Evolutionary conservation across 1,284 basidiomycete genomes (phyloP).

Genomic region (Cystobasidium pallidum): DNA sequence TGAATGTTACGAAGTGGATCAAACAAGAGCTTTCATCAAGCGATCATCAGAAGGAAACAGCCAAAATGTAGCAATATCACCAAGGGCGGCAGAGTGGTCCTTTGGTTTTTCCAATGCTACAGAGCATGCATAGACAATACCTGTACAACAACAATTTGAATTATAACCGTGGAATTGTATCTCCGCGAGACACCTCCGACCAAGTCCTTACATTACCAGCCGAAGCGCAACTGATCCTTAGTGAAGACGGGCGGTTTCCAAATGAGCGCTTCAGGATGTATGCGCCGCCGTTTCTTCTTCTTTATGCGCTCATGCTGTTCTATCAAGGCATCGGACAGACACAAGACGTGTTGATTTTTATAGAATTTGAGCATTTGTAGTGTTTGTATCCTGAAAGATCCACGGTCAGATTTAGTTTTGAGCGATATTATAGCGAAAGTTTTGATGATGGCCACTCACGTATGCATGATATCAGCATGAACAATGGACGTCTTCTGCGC

Average conservation of each 20-base stretch:
- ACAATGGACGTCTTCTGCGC: conserved; percentile 96
- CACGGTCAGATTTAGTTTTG: conserved; percentile 22
- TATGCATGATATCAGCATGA: conserved; percentile 96
- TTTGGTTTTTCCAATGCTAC: conserved; percentile 9
- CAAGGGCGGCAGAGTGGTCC: not conserved
- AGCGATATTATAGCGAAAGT: conserved; percentile 17
- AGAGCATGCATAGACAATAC: not conserved
- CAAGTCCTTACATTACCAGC: conserved; percentile 2
- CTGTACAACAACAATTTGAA: conserved; percentile 23
- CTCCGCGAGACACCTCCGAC: not conserved
- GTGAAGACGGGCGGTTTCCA: conserved; percentile 77
- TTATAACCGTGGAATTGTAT: not conserved
- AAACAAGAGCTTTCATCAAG: conserved; percentile 9
- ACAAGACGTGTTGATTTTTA: conserved; percentile 93
- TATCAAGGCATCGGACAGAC: conserved; percentile 84
- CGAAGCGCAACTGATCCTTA: conserved; percentile 41
- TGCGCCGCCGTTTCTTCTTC: conserved; percentile 76
- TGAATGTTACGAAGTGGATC: conserved; percentile 34
- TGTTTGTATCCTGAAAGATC: conserved; percentile 73
- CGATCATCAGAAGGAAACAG: conserved; percentile 6
- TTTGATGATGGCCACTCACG: conserved; percentile 65
- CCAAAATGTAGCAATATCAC: conserved; percentile 11
- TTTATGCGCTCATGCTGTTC: conserved; percentile 85
- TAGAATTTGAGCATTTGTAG: conserved; percentile 94
- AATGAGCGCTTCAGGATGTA: conserved; percentile 74